Conservation (phyloP, 192 early-diverging fungal species). For the Diversispora epigaea region DNA sequence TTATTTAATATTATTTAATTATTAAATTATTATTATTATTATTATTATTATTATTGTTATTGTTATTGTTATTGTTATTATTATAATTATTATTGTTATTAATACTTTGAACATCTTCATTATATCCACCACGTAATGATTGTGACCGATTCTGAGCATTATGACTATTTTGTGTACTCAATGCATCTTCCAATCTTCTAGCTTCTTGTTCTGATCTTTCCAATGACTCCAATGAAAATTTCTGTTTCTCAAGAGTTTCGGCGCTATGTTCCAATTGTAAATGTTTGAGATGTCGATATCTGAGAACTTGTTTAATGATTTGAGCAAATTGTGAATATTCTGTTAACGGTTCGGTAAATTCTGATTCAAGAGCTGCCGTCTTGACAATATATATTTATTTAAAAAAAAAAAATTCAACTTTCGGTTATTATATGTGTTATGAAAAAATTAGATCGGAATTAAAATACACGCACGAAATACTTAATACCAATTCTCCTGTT, state of each 20-base stretch:
- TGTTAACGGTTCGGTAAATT: slow-evolving; percentile 79
- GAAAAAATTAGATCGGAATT: too few relatives aligned
- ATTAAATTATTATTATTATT: background rate
- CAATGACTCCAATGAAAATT: slow-evolving; percentile 57
- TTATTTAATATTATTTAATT: background rate
- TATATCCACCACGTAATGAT: too few relatives aligned
- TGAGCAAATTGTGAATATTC: slow-evolving; percentile 88
- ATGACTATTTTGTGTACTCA: too few relatives aligned
- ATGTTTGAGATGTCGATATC: slow-evolving; percentile 83
- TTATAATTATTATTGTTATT: too few relatives aligned
- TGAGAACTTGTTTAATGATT: slow-evolving; percentile 84
- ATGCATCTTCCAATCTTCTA: slow-evolving; percentile 65
- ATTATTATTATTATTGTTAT: background rate
- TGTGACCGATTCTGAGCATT: too few relatives aligned
- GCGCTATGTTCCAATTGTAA: slow-evolving; percentile 78
- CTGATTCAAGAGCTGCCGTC: slow-evolving; percentile 67
- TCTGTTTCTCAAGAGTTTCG: slow-evolving; percentile 73
- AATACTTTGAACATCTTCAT: too few relatives aligned
- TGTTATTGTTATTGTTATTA: slow-evolving; percentile 1
- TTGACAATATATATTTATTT: too few relatives aligned
- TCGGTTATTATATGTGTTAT: too few relatives aligned
- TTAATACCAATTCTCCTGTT: slow-evolving; percentile 64
- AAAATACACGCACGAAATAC: background rate
- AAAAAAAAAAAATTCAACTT: too few relatives aligned
- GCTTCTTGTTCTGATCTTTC: slow-evolving; percentile 71